Evolutionary conservation across 2,329 filamentous ascomycete genomes (phyloP).

Genomic region (Fusarium sp.): DNA sequence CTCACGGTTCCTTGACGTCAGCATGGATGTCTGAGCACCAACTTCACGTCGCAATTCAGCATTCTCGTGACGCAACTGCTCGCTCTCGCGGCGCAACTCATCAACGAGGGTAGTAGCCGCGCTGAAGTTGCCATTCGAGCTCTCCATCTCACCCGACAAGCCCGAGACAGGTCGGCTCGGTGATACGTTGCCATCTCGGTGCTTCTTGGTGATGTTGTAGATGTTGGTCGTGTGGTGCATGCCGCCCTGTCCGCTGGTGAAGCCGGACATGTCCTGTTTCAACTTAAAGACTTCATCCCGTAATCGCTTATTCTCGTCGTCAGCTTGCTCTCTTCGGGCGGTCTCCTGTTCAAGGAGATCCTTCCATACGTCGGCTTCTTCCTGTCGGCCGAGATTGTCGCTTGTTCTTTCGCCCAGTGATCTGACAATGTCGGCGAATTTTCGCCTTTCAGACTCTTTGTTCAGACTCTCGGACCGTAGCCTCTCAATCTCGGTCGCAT

Average conservation of each 20-base stretch:
- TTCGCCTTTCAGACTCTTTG: constrained; percentile 88
- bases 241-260: constrained; percentile 56
- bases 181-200: constrained; percentile 62
- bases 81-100: constrained; percentile 78
- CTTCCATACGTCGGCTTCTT: constrained; percentile 90
- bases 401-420: constrained; percentile 65
- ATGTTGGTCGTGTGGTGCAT: constrained; percentile 76
- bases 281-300: constrained; percentile 87
- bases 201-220: constrained; percentile 75
- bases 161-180: constrained; percentile 67
- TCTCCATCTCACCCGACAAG: constrained; percentile 66
- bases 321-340: constrained; percentile 87
- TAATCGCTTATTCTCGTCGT: constrained; percentile 88
- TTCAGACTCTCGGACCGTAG: constrained; percentile 83
- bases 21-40: constrained; percentile 96
- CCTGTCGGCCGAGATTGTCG: constrained; percentile 68
- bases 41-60: constrained; percentile 93
- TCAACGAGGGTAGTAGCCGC: constrained; percentile 79
- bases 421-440: constrained; percentile 84
- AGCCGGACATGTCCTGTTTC: constrained; percentile 69
- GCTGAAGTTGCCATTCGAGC: constrained; percentile 68
- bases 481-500: constrained; percentile 86
- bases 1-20: constrained; percentile 95
- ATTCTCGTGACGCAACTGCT: constrained; percentile 91
- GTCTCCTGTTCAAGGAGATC: constrained; percentile 95